A percentile compares a stretch with the other conserved stretches of the same genome.
Evolutionary conservation across 2,329 filamentous ascomycete species (phyloP).

Genomic region (Aspergillus fructus): DNA sequence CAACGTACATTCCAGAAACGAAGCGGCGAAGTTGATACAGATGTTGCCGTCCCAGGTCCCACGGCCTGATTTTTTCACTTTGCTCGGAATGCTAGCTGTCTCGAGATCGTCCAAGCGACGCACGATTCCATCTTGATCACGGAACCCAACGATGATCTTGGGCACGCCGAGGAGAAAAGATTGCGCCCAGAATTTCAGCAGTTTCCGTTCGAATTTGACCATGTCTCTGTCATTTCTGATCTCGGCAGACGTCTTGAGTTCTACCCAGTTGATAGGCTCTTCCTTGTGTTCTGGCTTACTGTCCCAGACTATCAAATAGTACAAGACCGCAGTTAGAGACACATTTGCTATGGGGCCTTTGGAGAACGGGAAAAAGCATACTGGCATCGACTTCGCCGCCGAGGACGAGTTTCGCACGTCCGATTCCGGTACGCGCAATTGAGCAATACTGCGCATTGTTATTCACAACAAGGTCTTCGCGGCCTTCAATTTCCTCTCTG

Average conservation of each 20-base stretch:
- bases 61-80: conserved; percentile 65
- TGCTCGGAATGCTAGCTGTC: conserved; percentile 74
- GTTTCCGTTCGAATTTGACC: conserved; percentile 79
- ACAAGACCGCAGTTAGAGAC: conserved; percentile 1
- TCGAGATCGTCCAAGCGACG: conserved; percentile 73
- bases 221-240: conserved; percentile 67
- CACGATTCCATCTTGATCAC: conserved; percentile 70
- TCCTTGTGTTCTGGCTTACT: conserved; percentile 67
- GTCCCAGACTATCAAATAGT: conserved; percentile 68
- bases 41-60: conserved; percentile 85
- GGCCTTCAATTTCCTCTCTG: conserved; percentile 74
- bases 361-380: conserved; percentile 40
- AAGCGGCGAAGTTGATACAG: conserved; percentile 85
- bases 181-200: conserved; percentile 96
- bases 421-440: conserved; percentile 84
- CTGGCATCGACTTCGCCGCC: conserved; percentile 93
- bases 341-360: neutral
- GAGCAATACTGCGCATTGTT: conserved; percentile 97
- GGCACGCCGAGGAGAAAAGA: conserved; percentile 92
- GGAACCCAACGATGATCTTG: conserved; percentile 87
- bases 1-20: conserved; percentile 71
- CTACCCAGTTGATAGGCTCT: conserved; percentile 83
- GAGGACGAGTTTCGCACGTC: conserved; percentile 70
- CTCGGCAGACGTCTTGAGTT: conserved; percentile 85
- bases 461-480: conserved; percentile 70